Evolutionary conservation across 495 filamentous ascomycete species (phyloP), one percentile per base, ranked within the genome.

Genomic region (Physcia stellaris): DNA sequence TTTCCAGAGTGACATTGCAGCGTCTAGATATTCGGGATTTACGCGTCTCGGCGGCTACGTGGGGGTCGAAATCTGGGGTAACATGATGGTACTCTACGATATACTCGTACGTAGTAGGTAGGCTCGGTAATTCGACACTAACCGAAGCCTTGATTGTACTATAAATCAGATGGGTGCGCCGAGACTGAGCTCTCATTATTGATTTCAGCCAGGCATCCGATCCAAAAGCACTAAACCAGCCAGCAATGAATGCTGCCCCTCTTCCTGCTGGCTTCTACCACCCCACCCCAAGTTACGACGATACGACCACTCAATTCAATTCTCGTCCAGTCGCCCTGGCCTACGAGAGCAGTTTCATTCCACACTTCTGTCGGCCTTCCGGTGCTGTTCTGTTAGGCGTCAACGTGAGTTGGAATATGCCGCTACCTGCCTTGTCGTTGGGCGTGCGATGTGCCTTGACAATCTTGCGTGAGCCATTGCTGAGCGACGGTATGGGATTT

Each of bases 381-480:
- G 69, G 79, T 24, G 77, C 77, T 17, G 71, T 78, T 35, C 63
- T 80, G 24, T 54, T 80, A 9, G 77, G 76, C 2, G 70, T 81
- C 4, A 69, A 71, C 31, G 63, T 62, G 40, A 65, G 64, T 40
- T 80, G 75, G 66, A 68, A 78, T 51, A 54, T 78, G 27, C 77
- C 77, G 6, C 55, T 80, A 23, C 73, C 73, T 2, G 67, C 73
- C 9, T 66, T 62, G 28, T 77, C 67, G 71, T 75, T 73, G 71
- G 71, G 71, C n/a, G 46, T 77, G 41, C 61, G 70, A 32, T 76
- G 73, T 50, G 69, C 67, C 3, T 63, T 73, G 29, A 75, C 70
- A 13, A 75, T 77, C 38, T 47, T 77, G 50, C 67, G 67, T 12
- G 72, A 75, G 47, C 41, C 75, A 38, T 49, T 75, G 32, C 57